Evolutionary conservation across 768 basidiomycete genomes (phyloP).

Genomic region (Naganishia vaughanmartiniae): DNA sequence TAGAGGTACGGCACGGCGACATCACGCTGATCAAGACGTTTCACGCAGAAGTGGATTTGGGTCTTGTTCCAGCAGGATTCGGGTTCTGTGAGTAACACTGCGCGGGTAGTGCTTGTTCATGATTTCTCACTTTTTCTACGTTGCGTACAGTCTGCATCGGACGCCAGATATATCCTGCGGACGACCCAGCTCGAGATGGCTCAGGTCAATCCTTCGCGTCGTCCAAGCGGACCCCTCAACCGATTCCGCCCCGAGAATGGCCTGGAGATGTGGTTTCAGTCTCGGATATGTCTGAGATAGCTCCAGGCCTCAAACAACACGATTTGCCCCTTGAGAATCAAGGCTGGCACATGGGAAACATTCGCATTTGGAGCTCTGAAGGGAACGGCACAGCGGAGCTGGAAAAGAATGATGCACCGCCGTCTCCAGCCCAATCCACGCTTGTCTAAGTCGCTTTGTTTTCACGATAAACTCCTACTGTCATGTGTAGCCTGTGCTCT

Average conservation of each 20-base stretch:
- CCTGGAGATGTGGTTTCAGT: constrained; percentile 1
- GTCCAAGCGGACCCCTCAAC: not conserved
- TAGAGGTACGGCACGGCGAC: constrained; percentile 46
- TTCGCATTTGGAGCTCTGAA: not conserved
- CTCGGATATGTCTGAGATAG: not conserved
- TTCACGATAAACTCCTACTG: not conserved
- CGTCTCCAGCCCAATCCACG: not conserved
- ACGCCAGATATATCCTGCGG: constrained; percentile 37
- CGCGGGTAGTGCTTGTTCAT: not conserved
- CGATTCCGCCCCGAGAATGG: constrained; percentile 2
- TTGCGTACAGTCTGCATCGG: constrained; percentile 39
- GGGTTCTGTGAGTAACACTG: constrained; percentile 35
- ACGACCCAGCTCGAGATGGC: constrained; percentile 16
- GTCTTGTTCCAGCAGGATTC: constrained; percentile 39
- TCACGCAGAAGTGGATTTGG: constrained; percentile 35
- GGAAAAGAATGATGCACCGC: not conserved
- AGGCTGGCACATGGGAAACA: constrained; percentile 21
- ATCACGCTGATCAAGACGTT: constrained; percentile 38
- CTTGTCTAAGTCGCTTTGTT: not conserved
- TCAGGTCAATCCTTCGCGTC: not conserved
- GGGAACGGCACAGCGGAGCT: not conserved
- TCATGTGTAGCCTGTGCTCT: not conserved
- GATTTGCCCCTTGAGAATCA: constrained; percentile 19
- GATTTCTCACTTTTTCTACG: not conserved
- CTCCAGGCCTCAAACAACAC: not conserved